phyloP scores from a whole-genome alignment of 2,329 filamentous ascomycete species.

The Colletotrichum horii region DNA sequence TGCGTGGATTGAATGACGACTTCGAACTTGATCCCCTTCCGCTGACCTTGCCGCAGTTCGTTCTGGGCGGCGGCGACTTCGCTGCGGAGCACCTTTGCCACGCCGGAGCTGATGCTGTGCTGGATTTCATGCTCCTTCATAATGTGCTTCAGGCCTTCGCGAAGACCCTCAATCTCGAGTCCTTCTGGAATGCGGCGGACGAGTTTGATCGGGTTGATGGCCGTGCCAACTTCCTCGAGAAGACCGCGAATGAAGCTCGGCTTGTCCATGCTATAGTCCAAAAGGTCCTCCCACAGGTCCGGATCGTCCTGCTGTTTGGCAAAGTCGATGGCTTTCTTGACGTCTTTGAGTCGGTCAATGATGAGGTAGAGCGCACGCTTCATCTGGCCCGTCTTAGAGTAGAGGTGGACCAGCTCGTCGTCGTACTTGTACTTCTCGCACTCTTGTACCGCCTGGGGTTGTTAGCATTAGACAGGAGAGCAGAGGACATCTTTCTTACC shows the following conservation, averaged over 20 bases:
- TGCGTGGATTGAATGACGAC: slow-evolving; percentile 56
- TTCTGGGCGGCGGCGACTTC: slow-evolving; percentile 89
- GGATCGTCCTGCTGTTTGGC: slow-evolving; percentile 92
- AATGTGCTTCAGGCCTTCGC: slow-evolving; percentile 87
- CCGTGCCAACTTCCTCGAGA: slow-evolving; percentile 91
- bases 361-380: slow-evolving; percentile 92
- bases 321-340: slow-evolving; percentile 91
- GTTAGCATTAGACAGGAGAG: not conserved
- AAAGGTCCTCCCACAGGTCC: slow-evolving; percentile 92
- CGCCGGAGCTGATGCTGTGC: slow-evolving; percentile 87
- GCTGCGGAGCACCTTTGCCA: slow-evolving; percentile 82
- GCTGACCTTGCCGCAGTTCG: slow-evolving; percentile 78
- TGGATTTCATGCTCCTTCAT: slow-evolving; percentile 97
- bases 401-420: slow-evolving; percentile 91
- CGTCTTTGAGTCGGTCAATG: slow-evolving; percentile 89
- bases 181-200: slow-evolving; percentile 92
- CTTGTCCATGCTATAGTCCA: slow-evolving; percentile 98
- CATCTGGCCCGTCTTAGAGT: slow-evolving; percentile 93
- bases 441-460: slow-evolving; percentile 66
- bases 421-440: slow-evolving; percentile 85
- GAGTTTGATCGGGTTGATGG: slow-evolving; percentile 89
- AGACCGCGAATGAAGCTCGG: slow-evolving; percentile 91
- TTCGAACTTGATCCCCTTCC: slow-evolving; percentile 88
- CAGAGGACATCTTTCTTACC: slow-evolving; percentile 35
- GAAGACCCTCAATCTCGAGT: slow-evolving; percentile 87